phyloP scores from a whole-genome alignment of 768 basidiomycete genomes.

The Tulasnella sp. region DNA sequence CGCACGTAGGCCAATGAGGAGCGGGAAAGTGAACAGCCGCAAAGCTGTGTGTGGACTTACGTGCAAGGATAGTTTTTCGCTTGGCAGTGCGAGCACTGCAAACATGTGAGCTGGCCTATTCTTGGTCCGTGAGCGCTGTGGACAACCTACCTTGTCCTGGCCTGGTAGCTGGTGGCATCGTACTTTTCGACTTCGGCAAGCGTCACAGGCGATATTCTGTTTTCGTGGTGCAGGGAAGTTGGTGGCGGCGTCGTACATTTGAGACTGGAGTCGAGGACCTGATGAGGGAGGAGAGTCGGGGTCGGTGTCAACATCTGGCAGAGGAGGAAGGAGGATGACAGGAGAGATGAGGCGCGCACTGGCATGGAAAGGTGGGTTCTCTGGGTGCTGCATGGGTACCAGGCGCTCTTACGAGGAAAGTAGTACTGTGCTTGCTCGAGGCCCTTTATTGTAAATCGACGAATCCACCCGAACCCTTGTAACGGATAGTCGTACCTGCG shows the following conservation, averaged over 20 bases:
- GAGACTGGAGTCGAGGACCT: conserved; percentile 19
- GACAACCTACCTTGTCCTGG: conserved; percentile 62
- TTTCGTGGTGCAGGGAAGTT: conserved; percentile 81
- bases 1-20: neutral
- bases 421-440: neutral
- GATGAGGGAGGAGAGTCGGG: neutral
- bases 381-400: conserved; percentile 4
- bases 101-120: conserved; percentile 4
- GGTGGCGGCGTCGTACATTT: conserved; percentile 28
- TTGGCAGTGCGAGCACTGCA: conserved; percentile 58
- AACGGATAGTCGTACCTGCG: neutral
- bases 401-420: neutral
- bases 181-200: conserved; percentile 68
- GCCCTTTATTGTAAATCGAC: neutral
- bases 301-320: conserved; percentile 17
- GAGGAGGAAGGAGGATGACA: conserved; percentile 14
- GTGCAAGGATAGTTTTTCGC: conserved; percentile 90
- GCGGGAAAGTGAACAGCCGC: neutral
- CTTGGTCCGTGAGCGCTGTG: conserved; percentile 12
- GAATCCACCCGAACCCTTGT: neutral
- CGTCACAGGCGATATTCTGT: conserved; percentile 91
- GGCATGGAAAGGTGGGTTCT: conserved; percentile 17
- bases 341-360: conserved; percentile 21
- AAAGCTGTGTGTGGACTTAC: conserved; percentile 41
- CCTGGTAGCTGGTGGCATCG: conserved; percentile 79